Evolutionary conservation across 2,329 filamentous ascomycete species (phyloP).

Genomic region (Cercospora sesami): DNA sequence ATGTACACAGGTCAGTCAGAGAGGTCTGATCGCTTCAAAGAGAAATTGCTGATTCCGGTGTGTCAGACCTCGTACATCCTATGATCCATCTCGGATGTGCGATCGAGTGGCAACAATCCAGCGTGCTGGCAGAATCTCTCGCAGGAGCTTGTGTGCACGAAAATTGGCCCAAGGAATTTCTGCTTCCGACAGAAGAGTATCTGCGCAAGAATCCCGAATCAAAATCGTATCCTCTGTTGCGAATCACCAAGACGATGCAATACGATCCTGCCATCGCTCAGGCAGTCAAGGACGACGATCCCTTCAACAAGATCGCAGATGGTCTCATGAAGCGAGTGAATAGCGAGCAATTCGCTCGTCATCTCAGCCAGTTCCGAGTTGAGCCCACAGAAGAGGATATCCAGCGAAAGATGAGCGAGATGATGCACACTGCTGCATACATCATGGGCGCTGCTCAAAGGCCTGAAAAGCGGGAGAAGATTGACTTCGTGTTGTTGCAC

Average conservation of each 20-base stretch:
- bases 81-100: conserved; percentile 14
- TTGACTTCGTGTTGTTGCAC: conserved; percentile 10
- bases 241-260: neutral
- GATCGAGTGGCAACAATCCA: conserved; percentile 6
- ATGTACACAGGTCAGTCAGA: conserved; percentile 6
- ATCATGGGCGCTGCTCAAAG: conserved; percentile 11
- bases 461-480: conserved; percentile 5
- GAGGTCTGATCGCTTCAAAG: no score
- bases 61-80: conserved; percentile 12
- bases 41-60: no score
- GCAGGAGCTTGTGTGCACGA: conserved; percentile 12
- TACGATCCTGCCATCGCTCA: conserved; percentile 4
- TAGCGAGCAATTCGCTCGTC: neutral
- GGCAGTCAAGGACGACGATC: conserved; percentile 10
- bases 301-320: conserved; percentile 14
- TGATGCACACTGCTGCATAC: conserved; percentile 13
- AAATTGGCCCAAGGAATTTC: conserved; percentile 8
- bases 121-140: conserved; percentile 5
- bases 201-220: neutral
- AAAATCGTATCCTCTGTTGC: neutral
- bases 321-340: conserved; percentile 11
- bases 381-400: neutral
- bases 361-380: conserved; percentile 9
- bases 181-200: conserved; percentile 6
- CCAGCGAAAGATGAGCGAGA: conserved; percentile 7